Percentiles rank a stretch among this genome's conserved stretches.
These are phyloP conservation scores for Fusarium sp. DNA, from an alignment of 2,329 filamentous ascomycete species.

Conservation along the genomic window DNA sequence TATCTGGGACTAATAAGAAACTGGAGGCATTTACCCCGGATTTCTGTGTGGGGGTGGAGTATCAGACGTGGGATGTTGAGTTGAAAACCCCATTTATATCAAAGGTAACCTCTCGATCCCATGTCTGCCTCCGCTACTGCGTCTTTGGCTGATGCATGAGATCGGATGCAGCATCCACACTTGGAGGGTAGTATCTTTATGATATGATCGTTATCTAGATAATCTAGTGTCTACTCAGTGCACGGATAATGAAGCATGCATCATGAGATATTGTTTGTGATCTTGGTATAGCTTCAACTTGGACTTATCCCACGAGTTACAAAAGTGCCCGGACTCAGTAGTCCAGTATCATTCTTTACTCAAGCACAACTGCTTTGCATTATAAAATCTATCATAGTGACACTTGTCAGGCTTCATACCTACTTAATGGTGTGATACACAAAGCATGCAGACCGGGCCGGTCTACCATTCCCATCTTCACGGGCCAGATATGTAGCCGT, in stretches of 20 bases:
- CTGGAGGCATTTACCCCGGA: constrained; percentile 30
- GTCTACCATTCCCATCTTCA: background rate
- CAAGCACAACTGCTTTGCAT: background rate
- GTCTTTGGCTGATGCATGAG: constrained; percentile 17
- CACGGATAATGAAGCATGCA: constrained; percentile 4
- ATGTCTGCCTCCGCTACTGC: constrained; percentile 25
- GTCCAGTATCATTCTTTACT: background rate
- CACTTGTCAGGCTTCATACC: background rate
- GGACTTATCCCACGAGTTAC: background rate
- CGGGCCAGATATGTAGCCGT: background rate
- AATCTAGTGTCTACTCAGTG: constrained; percentile 6
- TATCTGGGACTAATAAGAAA: constrained; percentile 29
- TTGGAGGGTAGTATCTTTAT: background rate
- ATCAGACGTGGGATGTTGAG: constrained; percentile 32
- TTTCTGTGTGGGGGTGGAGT: constrained; percentile 40
- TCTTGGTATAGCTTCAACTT: constrained; percentile 1
- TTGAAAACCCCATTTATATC: constrained; percentile 25
- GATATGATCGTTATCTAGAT: constrained; percentile 15
- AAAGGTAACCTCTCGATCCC: constrained; percentile 11
- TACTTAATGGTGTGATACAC: constrained; percentile 10
- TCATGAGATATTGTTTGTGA: background rate
- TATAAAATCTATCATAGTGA: background rate
- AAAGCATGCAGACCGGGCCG: background rate
- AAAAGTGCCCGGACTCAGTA: constrained; percentile 2
- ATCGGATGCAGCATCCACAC: constrained; percentile 21